A percentile compares a stretch with the other conserved stretches of the same genome.
phyloP scores from a whole-genome alignment of 106 monocot genomes.

The Dendrobium catenatum region DNA sequence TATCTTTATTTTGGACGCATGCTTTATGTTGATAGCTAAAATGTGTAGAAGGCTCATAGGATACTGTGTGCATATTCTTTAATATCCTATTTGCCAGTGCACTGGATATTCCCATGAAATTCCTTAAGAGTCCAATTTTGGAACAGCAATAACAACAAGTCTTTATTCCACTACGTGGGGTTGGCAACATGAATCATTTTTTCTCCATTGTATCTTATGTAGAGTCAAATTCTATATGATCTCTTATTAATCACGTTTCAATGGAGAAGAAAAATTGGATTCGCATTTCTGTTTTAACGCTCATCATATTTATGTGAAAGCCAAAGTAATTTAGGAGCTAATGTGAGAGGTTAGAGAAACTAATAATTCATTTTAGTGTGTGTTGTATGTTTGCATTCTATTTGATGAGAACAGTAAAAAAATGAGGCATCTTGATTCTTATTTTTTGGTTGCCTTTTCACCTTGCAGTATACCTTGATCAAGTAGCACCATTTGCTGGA shows the following conservation, averaged over 20 bases:
- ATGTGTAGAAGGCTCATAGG: neutral
- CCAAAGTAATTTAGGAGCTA: neutral
- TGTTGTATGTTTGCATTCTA: neutral
- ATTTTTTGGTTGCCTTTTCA: neutral
- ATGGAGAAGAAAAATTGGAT: neutral
- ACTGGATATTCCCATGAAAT: neutral
- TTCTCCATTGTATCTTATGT: neutral
- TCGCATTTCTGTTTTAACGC: neutral
- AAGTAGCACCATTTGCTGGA: neutral
- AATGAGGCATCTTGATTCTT: neutral
- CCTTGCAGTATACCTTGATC: neutral
- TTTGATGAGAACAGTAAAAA: neutral
- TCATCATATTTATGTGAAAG: constrained; percentile 1
- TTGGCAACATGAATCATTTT: neutral
- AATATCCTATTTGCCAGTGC: neutral
- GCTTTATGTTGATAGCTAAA: neutral
- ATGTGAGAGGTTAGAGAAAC: neutral
- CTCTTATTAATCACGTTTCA: neutral
- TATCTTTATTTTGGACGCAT: neutral
- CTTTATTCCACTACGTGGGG: no score
- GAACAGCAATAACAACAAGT: neutral
- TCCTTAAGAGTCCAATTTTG: neutral
- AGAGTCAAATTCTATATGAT: neutral
- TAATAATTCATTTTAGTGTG: neutral
- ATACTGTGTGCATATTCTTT: neutral